Evolutionary conservation across 129 eudicot species (phyloP), one percentile per base, ranked within the genome.

Genomic region (Escallonia herrerae): DNA sequence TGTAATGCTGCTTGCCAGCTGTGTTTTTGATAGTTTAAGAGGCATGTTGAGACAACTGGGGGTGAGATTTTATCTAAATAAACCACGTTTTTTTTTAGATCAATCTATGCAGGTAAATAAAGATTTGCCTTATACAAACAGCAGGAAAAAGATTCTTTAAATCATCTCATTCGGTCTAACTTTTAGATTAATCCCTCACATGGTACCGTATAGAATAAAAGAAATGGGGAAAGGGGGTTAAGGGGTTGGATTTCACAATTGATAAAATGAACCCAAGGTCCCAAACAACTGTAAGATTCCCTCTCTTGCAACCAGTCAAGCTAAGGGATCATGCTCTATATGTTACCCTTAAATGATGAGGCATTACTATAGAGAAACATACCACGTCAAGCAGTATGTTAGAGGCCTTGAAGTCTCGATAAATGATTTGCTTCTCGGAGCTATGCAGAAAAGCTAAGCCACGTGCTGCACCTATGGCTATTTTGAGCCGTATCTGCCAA

Each of bases 321-420:
- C 33, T 22, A 22, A 22, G 33, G 33, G 33, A 22, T 22, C 33
- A 22, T 22, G 33, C 33, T 22, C 33, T 22, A 22, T 3, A 53
- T 11, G 33, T 53, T n/a, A 53, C 2, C 58, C 4, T 11, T 33
- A 53, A 14, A 53, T 11, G 3, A 53, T n/a, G 13, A 53, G 33
- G 58, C 58, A 53, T 3, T 12, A 53, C 14, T 8, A 53, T 53
- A 53, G 4, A 51, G 13, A 66, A 8, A 5, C 82, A 70, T 66
- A 85, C 96, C 87, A 77, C 90, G 76, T 89, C 96, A 67, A 89
- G 95, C 72, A 87, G 79, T 72, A 84, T 87, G 75, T 87, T 87
- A 3, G 95, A 84, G 66, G 96, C 90, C 78, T 89, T 89, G 53
- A 85, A 83, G 78, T 89, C 96, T 56, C 94, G 73, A 39, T 85